phyloP scores from a whole-genome alignment of 768 basidiomycete species.

The Rhizopogon vinicolor region DNA sequence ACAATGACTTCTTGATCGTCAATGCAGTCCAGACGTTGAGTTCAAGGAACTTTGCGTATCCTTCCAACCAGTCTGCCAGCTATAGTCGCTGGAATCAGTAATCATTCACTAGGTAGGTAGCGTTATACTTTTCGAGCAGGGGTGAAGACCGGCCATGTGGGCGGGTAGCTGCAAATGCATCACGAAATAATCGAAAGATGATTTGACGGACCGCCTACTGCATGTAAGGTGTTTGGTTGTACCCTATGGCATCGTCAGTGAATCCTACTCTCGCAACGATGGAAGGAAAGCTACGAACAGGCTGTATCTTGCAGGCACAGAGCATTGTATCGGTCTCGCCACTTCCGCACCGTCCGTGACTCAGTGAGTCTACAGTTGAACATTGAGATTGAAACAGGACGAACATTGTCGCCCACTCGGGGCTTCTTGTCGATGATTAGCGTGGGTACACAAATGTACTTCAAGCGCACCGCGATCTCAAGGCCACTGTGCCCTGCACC shows the following conservation, averaged over 20 bases:
- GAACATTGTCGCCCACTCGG: constrained; percentile 44
- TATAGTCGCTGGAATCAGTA: constrained; percentile 11
- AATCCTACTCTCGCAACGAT: background rate
- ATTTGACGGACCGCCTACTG: background rate
- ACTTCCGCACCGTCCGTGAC: constrained; percentile 19
- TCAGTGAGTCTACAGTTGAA: background rate
- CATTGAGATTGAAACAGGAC: background rate
- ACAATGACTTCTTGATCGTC: constrained; percentile 33
- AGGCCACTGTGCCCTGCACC: constrained; percentile 69
- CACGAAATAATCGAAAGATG: background rate
- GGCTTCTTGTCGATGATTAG: constrained; percentile 50
- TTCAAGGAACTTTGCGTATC: constrained; percentile 55
- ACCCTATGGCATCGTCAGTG: too few relatives aligned
- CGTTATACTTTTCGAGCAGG: constrained; percentile 43
- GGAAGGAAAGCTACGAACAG: constrained; percentile 15
- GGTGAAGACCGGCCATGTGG: constrained; percentile 50
- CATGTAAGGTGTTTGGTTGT: too few relatives aligned
- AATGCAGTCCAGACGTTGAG: constrained; percentile 61
- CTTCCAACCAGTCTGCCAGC: constrained; percentile 65
- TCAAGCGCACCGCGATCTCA: constrained; percentile 60
- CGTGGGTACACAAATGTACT: constrained; percentile 47
- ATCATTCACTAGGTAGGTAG: background rate
- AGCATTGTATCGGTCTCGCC: constrained; percentile 33
- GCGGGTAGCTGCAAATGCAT: constrained; percentile 39
- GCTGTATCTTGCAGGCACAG: constrained; percentile 14